These are phyloP conservation scores for Fusarium subtropicale DNA, from an alignment of 2,329 filamentous ascomycete genomes.

Conservation along the genomic window DNA sequence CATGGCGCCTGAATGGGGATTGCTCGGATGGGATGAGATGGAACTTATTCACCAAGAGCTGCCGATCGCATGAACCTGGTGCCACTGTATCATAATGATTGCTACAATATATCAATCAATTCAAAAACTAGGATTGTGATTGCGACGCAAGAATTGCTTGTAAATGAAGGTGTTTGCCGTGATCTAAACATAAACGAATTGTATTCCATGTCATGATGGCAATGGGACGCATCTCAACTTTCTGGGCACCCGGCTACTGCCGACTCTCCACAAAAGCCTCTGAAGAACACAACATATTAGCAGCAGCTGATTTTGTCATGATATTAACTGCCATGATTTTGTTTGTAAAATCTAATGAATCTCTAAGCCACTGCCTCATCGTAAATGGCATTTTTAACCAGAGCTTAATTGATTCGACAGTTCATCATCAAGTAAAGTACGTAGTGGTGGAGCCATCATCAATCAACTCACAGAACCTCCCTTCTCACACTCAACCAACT, in stretches of 20 bases:
- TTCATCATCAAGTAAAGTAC: conserved; percentile 17
- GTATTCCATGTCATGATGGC: conserved; percentile 1
- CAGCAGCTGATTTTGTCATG: conserved; percentile 4
- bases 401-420: not conserved
- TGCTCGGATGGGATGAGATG: conserved; percentile 39
- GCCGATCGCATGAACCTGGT: conserved; percentile 42
- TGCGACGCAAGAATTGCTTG: conserved; percentile 14
- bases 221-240: conserved; percentile 32
- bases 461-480: conserved; percentile 16
- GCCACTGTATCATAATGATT: conserved; percentile 53
- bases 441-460: conserved; percentile 33
- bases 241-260: conserved; percentile 44
- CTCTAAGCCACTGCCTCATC: not conserved
- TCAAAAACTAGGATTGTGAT: conserved; percentile 31
- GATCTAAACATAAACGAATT: conserved; percentile 15
- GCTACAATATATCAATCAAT: conserved; percentile 49
- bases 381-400: not conserved
- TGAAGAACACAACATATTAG: conserved; percentile 18
- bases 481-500: conserved; percentile 27
- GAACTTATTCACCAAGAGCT: conserved; percentile 40
- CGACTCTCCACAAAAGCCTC: conserved; percentile 39
- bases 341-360: not conserved
- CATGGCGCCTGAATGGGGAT: conserved; percentile 26
- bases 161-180: conserved; percentile 19
- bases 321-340: conserved; percentile 5